These are phyloP conservation scores for Alternaria rosae DNA, from an alignment of 2,329 filamentous ascomycete species.

Conservation along the genomic window DNA sequence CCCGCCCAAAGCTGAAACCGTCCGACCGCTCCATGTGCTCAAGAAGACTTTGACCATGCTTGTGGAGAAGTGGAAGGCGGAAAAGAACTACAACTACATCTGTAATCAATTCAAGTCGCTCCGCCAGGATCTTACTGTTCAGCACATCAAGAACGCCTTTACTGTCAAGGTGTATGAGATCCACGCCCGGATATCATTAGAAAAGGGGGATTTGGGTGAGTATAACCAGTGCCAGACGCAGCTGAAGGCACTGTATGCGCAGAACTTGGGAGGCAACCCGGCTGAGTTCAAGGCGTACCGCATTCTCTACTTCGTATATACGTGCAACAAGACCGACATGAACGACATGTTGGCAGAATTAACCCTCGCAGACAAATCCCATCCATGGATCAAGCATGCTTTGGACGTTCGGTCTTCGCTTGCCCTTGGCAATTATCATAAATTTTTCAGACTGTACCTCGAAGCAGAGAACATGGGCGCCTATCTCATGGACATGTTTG, in stretches of 20 bases:
- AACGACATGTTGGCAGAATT: conserved; percentile 99
- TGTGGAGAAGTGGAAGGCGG: conserved; percentile 92
- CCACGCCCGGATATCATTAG: conserved; percentile 94
- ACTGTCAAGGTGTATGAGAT: conserved; percentile 97
- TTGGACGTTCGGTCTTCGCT: conserved; percentile 89
- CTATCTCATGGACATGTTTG: conserved; percentile 99
- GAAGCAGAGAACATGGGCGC: conserved; percentile 96
- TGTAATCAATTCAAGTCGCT: conserved; percentile 99
- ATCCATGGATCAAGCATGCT: conserved; percentile 84
- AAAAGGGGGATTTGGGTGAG: conserved; percentile 99
- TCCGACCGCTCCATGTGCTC: conserved; percentile 82
- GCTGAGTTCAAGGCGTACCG: conserved; percentile 99
- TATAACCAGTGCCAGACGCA: conserved; percentile 99
- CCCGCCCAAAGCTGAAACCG: conserved; percentile 84
- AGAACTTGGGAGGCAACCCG: conserved; percentile 85
- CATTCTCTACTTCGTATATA: conserved; percentile 99
- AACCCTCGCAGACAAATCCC: conserved; percentile 94
- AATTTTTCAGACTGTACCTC: conserved; percentile 95
- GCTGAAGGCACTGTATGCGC: conserved; percentile 86
- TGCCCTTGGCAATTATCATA: conserved; percentile 95
- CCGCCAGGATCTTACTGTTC: conserved; percentile 96
- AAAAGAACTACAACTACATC: conserved; percentile 95
- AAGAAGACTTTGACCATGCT: conserved; percentile 85
- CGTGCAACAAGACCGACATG: conserved; percentile 96
- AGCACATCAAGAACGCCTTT: conserved; percentile 95